Conservation (phyloP, 768 basidiomycete species). For the Phlebiopsis gigantea region DNA sequence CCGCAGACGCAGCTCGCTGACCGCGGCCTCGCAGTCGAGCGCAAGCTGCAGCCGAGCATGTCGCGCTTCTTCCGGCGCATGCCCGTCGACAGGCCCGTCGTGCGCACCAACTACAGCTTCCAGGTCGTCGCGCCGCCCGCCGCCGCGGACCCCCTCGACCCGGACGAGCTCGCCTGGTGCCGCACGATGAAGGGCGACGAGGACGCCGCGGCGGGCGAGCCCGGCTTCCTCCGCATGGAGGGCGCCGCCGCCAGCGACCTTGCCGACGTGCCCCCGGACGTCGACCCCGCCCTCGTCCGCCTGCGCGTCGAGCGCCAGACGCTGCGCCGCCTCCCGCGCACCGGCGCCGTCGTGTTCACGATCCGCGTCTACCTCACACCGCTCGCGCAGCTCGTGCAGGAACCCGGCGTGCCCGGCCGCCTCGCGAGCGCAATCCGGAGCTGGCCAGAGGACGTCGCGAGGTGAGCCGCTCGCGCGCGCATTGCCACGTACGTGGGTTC, state of each 20-base stretch:
- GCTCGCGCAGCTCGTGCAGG: constrained; percentile 44
- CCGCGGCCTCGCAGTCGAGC: constrained; percentile 32
- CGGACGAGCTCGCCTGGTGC: constrained; percentile 65
- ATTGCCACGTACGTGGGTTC: constrained; percentile 24
- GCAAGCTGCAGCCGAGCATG: constrained; percentile 55
- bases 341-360: constrained; percentile 64
- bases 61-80: constrained; percentile 67
- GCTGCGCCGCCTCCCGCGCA: constrained; percentile 54
- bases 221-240: constrained; percentile 9
- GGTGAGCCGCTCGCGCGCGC: constrained; percentile 34
- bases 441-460: constrained; percentile 59
- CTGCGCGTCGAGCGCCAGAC: constrained; percentile 65
- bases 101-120: constrained; percentile 63
- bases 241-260: constrained; percentile 1
- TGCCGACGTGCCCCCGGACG: neutral
- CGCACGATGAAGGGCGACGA: constrained; percentile 50
- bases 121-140: constrained; percentile 32
- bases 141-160: constrained; percentile 33
- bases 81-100: constrained; percentile 61
- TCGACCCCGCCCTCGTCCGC: constrained; percentile 32
- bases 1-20: neutral
- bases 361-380: constrained; percentile 62
- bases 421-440: constrained; percentile 59
- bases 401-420: constrained; percentile 55
- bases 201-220: constrained; percentile 26